Evolutionary conservation across 2,329 filamentous ascomycete genomes (phyloP).

Genomic region (Hypoxylon sp.): DNA sequence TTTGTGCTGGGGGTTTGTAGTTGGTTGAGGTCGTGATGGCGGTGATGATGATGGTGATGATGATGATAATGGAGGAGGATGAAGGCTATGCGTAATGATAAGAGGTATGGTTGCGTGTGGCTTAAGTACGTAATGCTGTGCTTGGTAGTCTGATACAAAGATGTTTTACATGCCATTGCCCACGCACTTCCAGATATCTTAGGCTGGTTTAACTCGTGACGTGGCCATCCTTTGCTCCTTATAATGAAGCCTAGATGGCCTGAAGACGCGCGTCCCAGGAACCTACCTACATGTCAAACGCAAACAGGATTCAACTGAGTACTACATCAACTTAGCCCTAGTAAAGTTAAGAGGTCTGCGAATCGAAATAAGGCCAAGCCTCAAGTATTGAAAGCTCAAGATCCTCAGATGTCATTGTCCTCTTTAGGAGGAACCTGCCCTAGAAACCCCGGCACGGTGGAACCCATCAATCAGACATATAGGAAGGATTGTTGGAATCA

Average conservation of each 20-base stretch:
- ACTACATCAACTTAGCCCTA: neutral
- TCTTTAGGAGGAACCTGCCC: neutral
- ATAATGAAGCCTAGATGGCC: neutral
- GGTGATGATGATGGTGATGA: neutral
- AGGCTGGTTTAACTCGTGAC: neutral
- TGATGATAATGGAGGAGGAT: neutral
- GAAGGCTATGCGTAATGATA: neutral
- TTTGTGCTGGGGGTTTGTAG: conserved; percentile 78
- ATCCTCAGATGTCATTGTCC: neutral
- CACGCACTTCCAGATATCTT: neutral
- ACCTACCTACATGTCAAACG: neutral
- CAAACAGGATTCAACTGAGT: neutral
- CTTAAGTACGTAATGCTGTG: neutral
- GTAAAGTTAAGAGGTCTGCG: neutral
- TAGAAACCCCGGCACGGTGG: neutral
- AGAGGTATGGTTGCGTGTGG: neutral
- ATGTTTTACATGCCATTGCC: neutral
- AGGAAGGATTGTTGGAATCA: neutral
- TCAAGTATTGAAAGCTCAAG: neutral
- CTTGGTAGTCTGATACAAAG: neutral
- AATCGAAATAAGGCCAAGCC: neutral
- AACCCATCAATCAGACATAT: neutral
- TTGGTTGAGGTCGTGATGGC: conserved; percentile 59
- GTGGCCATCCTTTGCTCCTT: too few relatives aligned
- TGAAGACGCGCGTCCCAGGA: neutral